Base-by-base conservation (phyloP, 768 basidiomycete species). In the Amanita rubescens region DNA sequence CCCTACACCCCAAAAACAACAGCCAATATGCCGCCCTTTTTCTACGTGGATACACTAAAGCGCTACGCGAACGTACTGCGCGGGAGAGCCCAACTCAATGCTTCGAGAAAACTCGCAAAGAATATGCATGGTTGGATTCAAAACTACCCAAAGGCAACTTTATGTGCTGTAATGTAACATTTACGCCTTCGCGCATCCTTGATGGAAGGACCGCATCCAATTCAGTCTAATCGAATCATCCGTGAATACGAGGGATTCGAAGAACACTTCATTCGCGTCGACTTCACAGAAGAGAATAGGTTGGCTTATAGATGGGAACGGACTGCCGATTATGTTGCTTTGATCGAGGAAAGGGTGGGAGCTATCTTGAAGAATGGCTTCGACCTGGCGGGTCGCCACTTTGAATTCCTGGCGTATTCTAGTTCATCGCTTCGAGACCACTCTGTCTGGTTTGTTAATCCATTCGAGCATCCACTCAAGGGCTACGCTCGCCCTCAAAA, bases 361-460 rank as follows among this genome's bases (percentile, higher is more conserved):
- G 68, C 65, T 3, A 71, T 75, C 14, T 65, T 91, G 37, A 81
- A 82, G 60, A 34, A 69, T 1, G 91, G 91, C 0, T 83, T 94
- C 50, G 63, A 73, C 30, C 73, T 94, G 25, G 90, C 79, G 7
- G 87, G 87, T 1, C 78, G 84, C 35, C 61, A 67, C 5, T 93
- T 90, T 56, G 80, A 92, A 55, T 92, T 93, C 62, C 71, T 94
- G 27, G 91, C 84, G 0, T 93, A 92, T 61, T 93, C 90, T 0
- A 76, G 70, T 41, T 91, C 90, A 1, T 81, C 90, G 3, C 68
- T 94, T 15, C 79, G 84, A 22, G 79, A 86, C 54, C 90, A 93
- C 61, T 78, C 86, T 0, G 90, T 92, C 5, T 93, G 90, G 90
- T 91, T 87, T 58, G 69, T 92, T 62, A 73, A 71, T 42, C 79